Percentiles rank a stretch among this genome's conserved stretches.
phyloP scores from a whole-genome alignment of 441 rosid genomes.

The Jatropha multifida region DNA sequence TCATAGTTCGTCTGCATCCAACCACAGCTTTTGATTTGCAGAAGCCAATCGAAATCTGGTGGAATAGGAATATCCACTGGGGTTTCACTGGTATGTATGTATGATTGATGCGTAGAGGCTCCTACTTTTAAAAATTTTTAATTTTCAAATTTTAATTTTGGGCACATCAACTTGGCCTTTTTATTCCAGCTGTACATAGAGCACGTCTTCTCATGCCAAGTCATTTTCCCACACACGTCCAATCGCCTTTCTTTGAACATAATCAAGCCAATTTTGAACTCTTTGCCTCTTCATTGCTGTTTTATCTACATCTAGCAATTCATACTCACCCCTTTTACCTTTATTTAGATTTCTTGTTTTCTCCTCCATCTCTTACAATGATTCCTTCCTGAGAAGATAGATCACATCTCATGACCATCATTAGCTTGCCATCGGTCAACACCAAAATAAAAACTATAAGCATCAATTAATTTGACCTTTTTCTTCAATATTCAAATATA shows the following conservation, averaged over 20 bases:
- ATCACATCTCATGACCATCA: not conserved
- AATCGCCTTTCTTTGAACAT: constrained; percentile 29
- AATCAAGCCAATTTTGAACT: constrained; percentile 30
- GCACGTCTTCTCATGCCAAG: constrained; percentile 15
- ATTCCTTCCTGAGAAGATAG: constrained; percentile 2
- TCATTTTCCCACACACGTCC: constrained; percentile 23
- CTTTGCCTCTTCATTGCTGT: not conserved
- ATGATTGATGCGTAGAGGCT: constrained; percentile 10
- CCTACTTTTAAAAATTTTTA: not conserved
- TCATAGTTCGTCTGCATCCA: too few relatives aligned
- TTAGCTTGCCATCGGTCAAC: not conserved
- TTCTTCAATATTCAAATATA: too few relatives aligned
- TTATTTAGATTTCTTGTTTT: not conserved
- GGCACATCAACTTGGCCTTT: not conserved
- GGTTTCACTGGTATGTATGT: not conserved
- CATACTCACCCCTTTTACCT: not conserved
- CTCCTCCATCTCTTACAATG: not conserved
- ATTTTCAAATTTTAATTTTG: not conserved
- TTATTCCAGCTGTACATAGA: not conserved
- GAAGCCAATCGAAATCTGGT: not conserved
- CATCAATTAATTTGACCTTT: too few relatives aligned
- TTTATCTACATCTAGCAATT: not conserved
- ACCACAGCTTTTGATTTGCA: not conserved
- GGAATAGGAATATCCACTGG: not conserved
- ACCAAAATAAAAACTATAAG: not conserved